Conservation (phyloP, 129 eudicot genomes). For the Flaveria sonorensis region DNA sequence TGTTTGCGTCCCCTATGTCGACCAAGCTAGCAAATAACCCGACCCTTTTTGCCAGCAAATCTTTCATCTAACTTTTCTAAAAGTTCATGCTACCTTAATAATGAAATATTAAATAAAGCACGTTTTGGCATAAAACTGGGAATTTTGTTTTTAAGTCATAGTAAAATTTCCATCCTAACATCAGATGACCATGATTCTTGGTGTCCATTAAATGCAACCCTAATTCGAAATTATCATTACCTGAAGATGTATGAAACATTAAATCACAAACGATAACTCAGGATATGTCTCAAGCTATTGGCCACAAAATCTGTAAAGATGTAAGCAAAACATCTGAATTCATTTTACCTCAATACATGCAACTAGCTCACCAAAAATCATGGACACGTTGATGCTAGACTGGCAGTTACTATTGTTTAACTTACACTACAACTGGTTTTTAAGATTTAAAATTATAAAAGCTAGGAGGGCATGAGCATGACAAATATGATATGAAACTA, state of each 20-base stretch:
- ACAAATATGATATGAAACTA: slow-evolving; percentile 9
- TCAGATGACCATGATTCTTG: slow-evolving; percentile 36
- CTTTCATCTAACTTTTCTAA: not conserved
- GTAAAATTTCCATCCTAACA: slow-evolving; percentile 21
- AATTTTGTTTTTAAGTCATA: not conserved
- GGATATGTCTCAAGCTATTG: not conserved
- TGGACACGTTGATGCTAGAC: slow-evolving; percentile 34
- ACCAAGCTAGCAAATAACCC: slow-evolving; percentile 5
- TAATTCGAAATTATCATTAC: slow-evolving; percentile 13
- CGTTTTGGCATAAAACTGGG: not conserved
- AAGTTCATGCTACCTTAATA: not conserved
- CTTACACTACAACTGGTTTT: slow-evolving; percentile 10
- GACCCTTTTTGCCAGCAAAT: slow-evolving; percentile 15
- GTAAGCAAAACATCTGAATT: not conserved
- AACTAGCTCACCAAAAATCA: slow-evolving; percentile 33
- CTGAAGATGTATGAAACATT: slow-evolving; percentile 20
- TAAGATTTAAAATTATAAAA: not conserved
- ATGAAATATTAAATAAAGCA: slow-evolving; percentile 8
- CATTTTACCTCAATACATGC: slow-evolving; percentile 11
- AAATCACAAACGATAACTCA: not conserved
- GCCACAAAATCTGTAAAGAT: not conserved
- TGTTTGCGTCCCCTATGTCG: slow-evolving; percentile 9
- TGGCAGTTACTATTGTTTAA: not conserved
- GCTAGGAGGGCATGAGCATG: slow-evolving; percentile 11
- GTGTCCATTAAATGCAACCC: slow-evolving; percentile 29